These are phyloP conservation scores for Termitomyces eurrhizus DNA, from an alignment of 768 basidiomycete species.

Conservation along the genomic window DNA sequence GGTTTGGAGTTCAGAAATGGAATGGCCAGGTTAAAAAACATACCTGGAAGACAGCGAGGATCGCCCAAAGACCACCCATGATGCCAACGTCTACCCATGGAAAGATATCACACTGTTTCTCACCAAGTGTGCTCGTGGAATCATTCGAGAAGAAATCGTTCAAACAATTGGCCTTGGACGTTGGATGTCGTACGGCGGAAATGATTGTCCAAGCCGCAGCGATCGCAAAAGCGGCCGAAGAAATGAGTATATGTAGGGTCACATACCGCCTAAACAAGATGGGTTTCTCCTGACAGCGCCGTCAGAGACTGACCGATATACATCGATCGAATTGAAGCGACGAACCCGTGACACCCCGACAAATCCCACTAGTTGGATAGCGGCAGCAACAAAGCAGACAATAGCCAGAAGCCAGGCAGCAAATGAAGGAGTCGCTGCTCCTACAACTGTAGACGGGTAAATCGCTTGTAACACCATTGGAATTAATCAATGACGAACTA, in stretches of 20 bases:
- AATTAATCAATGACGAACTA: constrained; percentile 48
- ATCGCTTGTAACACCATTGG: background rate
- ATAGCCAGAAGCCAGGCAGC: constrained; percentile 71
- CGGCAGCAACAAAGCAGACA: constrained; percentile 73
- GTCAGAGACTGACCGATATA: background rate
- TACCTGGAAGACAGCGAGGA: constrained; percentile 77
- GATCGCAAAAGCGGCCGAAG: constrained; percentile 63
- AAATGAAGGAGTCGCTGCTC: constrained; percentile 77
- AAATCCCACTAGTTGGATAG: constrained; percentile 78
- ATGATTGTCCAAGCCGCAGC: constrained; percentile 79
- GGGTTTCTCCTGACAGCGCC: constrained; percentile 53
- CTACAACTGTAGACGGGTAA: constrained; percentile 59
- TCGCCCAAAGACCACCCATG: constrained; percentile 85
- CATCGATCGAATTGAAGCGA: constrained; percentile 1
- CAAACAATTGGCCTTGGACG: constrained; percentile 67
- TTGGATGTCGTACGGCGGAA: constrained; percentile 72
- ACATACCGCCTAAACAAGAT: constrained; percentile 65
- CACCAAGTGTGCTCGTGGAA: constrained; percentile 44
- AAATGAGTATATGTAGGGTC: constrained; percentile 55
- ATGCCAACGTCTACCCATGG: constrained; percentile 90
- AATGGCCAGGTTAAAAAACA: constrained; percentile 3
- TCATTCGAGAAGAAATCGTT: constrained; percentile 48
- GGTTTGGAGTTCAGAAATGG: constrained; percentile 2
- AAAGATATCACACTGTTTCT: constrained; percentile 83
- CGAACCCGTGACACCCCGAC: constrained; percentile 76